Conservation (phyloP, 2,329 filamentous ascomycete genomes). For the Neofusicoccum ribis region DNA sequence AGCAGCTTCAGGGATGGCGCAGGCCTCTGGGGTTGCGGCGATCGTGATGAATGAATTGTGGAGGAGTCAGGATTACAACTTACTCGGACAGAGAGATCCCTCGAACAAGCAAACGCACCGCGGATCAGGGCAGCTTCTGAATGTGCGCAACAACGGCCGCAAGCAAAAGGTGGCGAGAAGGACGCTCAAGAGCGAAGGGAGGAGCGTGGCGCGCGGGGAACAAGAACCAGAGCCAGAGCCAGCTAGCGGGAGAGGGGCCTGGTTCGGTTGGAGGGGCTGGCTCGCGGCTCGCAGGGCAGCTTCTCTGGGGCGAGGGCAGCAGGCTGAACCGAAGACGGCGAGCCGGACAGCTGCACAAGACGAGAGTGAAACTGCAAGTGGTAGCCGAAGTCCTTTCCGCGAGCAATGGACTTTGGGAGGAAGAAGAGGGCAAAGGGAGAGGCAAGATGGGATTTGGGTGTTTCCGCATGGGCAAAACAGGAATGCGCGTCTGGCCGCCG, state of each 20-base stretch:
- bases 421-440: background rate
- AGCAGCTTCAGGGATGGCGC: background rate
- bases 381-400: background rate
- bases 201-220: constrained; percentile 4
- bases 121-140: background rate
- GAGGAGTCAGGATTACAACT: background rate
- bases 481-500: constrained; percentile 9
- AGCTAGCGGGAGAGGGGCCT: background rate
- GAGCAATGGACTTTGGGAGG: background rate
- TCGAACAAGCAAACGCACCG: background rate
- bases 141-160: background rate
- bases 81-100: background rate
- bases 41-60: constrained; percentile 13
- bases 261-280: background rate
- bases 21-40: background rate
- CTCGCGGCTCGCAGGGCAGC: background rate
- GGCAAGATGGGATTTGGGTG: constrained; percentile 1
- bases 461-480: constrained; percentile 12
- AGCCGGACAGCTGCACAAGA: no score
- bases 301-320: no score
- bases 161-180: constrained; percentile 5
- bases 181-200: background rate
- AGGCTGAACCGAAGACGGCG: background rate
- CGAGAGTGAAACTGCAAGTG: background rate
- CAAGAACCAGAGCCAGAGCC: background rate